Evolutionary conservation across 805 yeast species (phyloP), one percentile per base, ranked within the genome.

Genomic region (Scheffersomyces lignosus): DNA sequence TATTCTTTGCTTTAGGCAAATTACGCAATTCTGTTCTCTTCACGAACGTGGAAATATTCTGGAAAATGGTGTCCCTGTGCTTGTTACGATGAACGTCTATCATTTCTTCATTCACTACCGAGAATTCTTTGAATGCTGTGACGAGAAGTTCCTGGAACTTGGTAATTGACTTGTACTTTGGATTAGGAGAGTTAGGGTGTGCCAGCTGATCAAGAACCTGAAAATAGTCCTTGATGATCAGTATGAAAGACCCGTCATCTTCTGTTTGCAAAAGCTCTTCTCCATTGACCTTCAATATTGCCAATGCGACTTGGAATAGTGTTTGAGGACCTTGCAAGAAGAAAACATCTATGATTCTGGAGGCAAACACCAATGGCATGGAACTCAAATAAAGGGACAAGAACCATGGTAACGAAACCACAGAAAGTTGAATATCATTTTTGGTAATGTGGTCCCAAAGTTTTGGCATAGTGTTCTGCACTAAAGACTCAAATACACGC

Each of bases 321-420:
- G 93, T 83, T 47, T 81, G 81, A 2, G 96, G 81, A 1, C 99
- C 99, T 58, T 89, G 89, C 38, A 87, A 71, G 58, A 93, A 85
- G 54, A 93, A 83, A 15, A 89, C 83, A 60, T 93, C 99, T 52
- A 91, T 74, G 31, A 93, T 85, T 58, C 98, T 71, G 52, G 89
- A 87, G 2, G 99, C 96, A 64, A 80, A 91, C 4, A 89, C 89
- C 47, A 93, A 66, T 0, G 99, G 99, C 96, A 93, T 89, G 0
- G 96, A 82, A 48, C 86, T 90, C 47, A 91, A 75, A 59, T 87
- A 93, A 27, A 93, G 65, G 0, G 96, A 87, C 36, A 93, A 66
- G 56, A 93, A 93, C 99, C 99, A 93, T 2, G 99, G 98, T 29
- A 93, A 66, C 0, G 97, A 87, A 1, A 91, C 91, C 13, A 93